Conservation (phyloP, 2,329 filamentous ascomycete species). For the Aspergillus transmontanensis region DNA sequence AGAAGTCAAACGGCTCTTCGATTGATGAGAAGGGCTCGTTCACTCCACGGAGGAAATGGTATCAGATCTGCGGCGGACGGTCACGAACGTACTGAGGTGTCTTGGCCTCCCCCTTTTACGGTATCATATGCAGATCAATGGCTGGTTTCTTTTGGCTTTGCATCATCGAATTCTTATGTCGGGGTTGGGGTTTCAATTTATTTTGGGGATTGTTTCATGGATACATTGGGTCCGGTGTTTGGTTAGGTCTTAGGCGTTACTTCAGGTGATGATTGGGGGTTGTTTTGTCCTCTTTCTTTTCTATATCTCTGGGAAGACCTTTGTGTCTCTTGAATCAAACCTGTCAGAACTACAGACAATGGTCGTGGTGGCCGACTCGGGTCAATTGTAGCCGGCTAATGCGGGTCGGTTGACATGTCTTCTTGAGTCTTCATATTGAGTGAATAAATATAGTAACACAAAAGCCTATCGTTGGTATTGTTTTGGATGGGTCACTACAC, state of each 20-base stretch:
- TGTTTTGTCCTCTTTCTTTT: neutral
- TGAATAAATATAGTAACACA: constrained; percentile 1
- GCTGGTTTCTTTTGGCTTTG: constrained; percentile 2
- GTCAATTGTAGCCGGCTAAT: neutral
- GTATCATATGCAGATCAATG: neutral
- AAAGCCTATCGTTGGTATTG: neutral
- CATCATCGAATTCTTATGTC: neutral
- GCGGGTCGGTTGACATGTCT: neutral
- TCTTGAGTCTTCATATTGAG: neutral
- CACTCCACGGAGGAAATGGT: constrained; percentile 31
- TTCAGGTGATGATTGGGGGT: neutral
- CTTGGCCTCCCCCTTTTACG: neutral
- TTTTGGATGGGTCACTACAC: neutral
- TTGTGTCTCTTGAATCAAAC: neutral
- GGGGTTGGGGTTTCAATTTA: neutral
- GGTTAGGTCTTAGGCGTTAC: neutral
- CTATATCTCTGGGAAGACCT: neutral
- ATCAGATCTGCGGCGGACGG: constrained; percentile 30
- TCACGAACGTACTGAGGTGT: constrained; percentile 22
- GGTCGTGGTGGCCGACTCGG: too few relatives aligned
- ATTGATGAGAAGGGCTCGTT: constrained; percentile 29
- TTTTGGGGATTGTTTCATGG: neutral
- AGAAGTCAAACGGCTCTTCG: constrained; percentile 18
- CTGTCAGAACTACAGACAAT: neutral
- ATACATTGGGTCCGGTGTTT: neutral